Evolutionary conservation across 2,329 filamentous ascomycete genomes (phyloP), one percentile per base, ranked within the genome.

Genomic region (Aureobasidium pullulans): DNA sequence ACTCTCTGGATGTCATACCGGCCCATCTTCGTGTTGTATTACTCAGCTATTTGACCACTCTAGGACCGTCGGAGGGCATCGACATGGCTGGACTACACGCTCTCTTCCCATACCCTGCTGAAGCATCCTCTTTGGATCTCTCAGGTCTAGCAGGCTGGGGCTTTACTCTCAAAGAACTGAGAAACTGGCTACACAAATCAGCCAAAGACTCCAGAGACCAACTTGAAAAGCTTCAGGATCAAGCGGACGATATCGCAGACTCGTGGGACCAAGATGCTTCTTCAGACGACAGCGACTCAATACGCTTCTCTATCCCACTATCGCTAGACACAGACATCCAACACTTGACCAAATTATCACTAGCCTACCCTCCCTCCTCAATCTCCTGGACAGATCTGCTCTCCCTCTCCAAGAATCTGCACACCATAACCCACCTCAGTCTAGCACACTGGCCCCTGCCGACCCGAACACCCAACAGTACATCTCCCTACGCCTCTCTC

Each of bases 371-470:
- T 3, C 72, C 73, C 4, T 61, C 69, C 2, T 72, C 72, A 28
- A 77, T 77, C 1, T 81, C 76, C 10, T 87, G 84, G 84, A 69
- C 75, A 13, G 76, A 79, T 5, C 73, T 87, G 2, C 71, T 86
- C 2, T 70, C 72, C 1, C 67, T 86, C 1, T 75, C 83, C 0
- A 75, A 77, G 0, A 74, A 80, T 29, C 69, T 84, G 0, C 75
- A 79, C n/a, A 82, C 77, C 3, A 68, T 87, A 28, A 85, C 82
- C 0, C 83, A 86, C 63, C 73, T 87, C 2, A 86, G 83, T 0
- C 74, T 87, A 2, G 83, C 83, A 2, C 76, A 83, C 67, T 87
- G 84, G 84, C 82, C 83, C 2, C 71, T 75, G 19, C 84, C 84
- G 2, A 81, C 79, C 0, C 70, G 80, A n/a, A 83, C 81, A 0